Base-by-base conservation (phyloP, 2,329 filamentous ascomycete species). In the Sporothrix curviconia region DNA sequence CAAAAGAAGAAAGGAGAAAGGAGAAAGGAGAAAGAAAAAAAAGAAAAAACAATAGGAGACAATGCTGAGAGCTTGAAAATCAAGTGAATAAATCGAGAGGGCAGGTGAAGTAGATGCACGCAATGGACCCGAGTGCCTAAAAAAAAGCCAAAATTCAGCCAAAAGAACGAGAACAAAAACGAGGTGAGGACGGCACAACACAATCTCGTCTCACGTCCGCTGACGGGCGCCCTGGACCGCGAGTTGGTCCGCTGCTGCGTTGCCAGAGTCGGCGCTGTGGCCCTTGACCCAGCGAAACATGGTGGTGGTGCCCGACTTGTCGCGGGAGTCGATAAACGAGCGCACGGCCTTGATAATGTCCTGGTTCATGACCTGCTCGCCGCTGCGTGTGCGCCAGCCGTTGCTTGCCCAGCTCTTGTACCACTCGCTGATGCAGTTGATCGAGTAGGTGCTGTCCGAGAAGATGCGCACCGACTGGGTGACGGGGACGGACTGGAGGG, bases 201-300 rank as follows among this genome's bases (percentile, higher is more conserved):
- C n/a, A n/a, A n/a, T n/a, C n/a, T n/a, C 28, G 28, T 32, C 46
- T 51, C 36, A 64, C 9, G 43, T 43, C 32, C 47, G 60, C 43
- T 60, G 59, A 49, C 59, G 61, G 12, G 87, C 85, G 1, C 85
- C 87, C 57, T 76, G 75, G 34, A 90, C 86, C 1, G 92, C 92
- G 60, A 96, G 74, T 60, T 71, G 71, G 75, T 97, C 92, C 1
- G 94, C 94, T 12, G 84, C 87, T 44, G 83, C 77, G 66, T 97
- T 97, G 1, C 92, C 92, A 3, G 74, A 70, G 63, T 90, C 78
- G 44, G 78, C 77, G 25, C 79, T 79, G 69, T 99, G 94, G 0
- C 91, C 94, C 72, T 95, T 96, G 47, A 96, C 84, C 92, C 92
- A 97, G 61, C 85, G 79, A 66, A 96, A 94, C 55, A 81, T 74